Evolutionary conservation across 805 yeast species (phyloP).

Genomic region (Schizosaccharomyces lindneri): DNA sequence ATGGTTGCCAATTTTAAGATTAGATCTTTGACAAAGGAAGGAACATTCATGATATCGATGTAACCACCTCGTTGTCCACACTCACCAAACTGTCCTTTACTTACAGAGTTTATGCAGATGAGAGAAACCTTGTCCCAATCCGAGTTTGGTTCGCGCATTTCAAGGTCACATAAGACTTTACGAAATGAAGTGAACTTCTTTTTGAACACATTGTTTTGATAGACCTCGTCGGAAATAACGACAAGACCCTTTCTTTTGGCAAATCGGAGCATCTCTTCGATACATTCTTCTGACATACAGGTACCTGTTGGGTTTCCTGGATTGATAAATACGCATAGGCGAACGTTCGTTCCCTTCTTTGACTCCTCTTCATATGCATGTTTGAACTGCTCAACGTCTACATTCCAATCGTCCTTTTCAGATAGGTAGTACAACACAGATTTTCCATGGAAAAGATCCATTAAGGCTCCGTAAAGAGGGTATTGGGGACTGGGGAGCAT

Average conservation of each 20-base stretch:
- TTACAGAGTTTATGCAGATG: conserved; percentile 88
- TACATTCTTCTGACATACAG: conserved; percentile 36
- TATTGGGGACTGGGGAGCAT: conserved; percentile 95
- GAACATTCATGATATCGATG: conserved; percentile 76
- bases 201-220: conserved; percentile 67
- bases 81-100: conserved; percentile 93
- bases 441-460: conserved; percentile 58
- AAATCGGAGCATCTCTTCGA: conserved; percentile 43
- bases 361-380: conserved; percentile 24
- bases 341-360: conserved; percentile 32
- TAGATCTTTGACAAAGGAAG: conserved; percentile 38
- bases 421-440: conserved; percentile 71
- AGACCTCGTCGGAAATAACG: conserved; percentile 90
- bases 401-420: conserved; percentile 65
- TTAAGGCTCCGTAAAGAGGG: conserved; percentile 87
- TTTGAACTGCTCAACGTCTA: conserved; percentile 42
- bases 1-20: conserved; percentile 73
- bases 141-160: conserved; percentile 19
- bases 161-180: conserved; percentile 45
- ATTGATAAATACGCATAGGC: conserved; percentile 74
- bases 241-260: conserved; percentile 73
- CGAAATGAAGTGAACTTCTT: conserved; percentile 57
- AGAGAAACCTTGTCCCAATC: conserved; percentile 49
- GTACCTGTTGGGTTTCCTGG: conserved; percentile 99
- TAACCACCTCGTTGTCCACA: conserved; percentile 99